These are phyloP conservation scores for Boletus bicolor DNA, from an alignment of 768 basidiomycete genomes.

Conservation along the genomic window DNA sequence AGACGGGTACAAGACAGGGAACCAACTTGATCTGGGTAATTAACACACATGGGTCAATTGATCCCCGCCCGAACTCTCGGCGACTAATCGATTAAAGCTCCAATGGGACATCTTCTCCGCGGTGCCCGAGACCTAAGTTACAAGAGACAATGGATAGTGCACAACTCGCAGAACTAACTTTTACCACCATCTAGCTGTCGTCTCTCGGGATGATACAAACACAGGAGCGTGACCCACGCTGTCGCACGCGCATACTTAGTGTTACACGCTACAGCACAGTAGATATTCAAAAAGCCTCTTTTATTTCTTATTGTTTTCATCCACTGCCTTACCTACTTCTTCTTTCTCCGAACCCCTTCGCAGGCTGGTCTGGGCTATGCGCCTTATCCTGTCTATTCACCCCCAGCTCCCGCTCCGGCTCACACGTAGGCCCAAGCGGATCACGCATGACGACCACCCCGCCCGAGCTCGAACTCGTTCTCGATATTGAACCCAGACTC, in stretches of 20 bases:
- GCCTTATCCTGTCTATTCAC: background rate
- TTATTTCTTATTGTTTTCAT: background rate
- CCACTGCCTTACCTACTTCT: conserved; percentile 1
- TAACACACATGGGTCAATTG: background rate
- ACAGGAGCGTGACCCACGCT: background rate
- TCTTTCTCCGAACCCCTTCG: conserved; percentile 31
- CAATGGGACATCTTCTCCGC: background rate
- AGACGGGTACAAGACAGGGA: background rate
- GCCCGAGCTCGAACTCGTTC: background rate
- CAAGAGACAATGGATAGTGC: background rate
- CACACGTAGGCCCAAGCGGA: conserved; percentile 31
- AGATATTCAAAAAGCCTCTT: background rate
- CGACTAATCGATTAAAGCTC: background rate
- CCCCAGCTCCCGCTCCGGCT: conserved; percentile 1
- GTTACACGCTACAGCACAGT: background rate
- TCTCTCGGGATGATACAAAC: background rate
- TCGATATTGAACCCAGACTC: background rate
- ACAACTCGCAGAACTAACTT: background rate
- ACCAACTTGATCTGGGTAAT: background rate
- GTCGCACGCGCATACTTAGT: background rate
- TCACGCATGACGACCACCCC: conserved; percentile 27
- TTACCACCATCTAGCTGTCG: background rate
- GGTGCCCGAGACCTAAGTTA: background rate
- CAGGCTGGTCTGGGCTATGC: conserved; percentile 1
- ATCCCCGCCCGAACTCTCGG: background rate